Evolutionary conservation across 2,329 filamentous ascomycete species (phyloP).

Genomic region (Penicillium sp.): DNA sequence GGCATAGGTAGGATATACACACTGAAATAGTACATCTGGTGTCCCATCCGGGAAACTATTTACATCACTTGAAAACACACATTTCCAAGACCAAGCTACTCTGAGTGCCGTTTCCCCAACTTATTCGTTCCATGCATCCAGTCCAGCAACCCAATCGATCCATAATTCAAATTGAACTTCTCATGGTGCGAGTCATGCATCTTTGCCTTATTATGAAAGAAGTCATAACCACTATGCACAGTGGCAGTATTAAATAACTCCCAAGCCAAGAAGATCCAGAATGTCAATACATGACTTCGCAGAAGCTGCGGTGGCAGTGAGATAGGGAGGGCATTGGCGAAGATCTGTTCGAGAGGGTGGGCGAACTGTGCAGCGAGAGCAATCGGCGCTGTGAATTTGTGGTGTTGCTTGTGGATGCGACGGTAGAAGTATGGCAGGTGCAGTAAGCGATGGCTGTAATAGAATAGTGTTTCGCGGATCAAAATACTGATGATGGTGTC

Average conservation of each 20-base stretch:
- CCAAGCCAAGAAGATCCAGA: conserved; percentile 49
- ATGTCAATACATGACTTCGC: conserved; percentile 49
- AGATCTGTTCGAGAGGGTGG: conserved; percentile 54
- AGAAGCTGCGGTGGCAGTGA: conserved; percentile 48
- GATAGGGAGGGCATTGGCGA: conserved; percentile 53
- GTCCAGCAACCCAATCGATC: conserved; percentile 51
- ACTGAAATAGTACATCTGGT: not conserved
- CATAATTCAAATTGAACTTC: conserved; percentile 53
- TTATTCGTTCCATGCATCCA: conserved; percentile 52
- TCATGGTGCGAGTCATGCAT: conserved; percentile 58
- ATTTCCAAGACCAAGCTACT: conserved; percentile 1
- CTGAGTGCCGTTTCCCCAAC: conserved; percentile 15
- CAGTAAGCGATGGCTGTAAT: conserved; percentile 53
- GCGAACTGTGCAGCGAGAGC: conserved; percentile 55
- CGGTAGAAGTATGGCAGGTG: conserved; percentile 49
- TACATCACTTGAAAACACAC: not conserved
- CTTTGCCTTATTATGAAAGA: conserved; percentile 43
- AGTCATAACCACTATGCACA: conserved; percentile 57
- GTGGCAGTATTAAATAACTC: conserved; percentile 52
- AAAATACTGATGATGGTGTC: conserved; percentile 44
- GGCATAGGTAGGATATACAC: no score
- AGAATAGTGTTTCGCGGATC: conserved; percentile 52
- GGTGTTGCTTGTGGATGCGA: conserved; percentile 54
- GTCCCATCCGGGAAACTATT: not conserved
- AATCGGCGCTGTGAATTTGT: conserved; percentile 54